Percentiles rank a stretch among this genome's conserved stretches.
Evolutionary conservation across 2,329 filamentous ascomycete species (phyloP).

Genomic region (Microdochium paspali): DNA sequence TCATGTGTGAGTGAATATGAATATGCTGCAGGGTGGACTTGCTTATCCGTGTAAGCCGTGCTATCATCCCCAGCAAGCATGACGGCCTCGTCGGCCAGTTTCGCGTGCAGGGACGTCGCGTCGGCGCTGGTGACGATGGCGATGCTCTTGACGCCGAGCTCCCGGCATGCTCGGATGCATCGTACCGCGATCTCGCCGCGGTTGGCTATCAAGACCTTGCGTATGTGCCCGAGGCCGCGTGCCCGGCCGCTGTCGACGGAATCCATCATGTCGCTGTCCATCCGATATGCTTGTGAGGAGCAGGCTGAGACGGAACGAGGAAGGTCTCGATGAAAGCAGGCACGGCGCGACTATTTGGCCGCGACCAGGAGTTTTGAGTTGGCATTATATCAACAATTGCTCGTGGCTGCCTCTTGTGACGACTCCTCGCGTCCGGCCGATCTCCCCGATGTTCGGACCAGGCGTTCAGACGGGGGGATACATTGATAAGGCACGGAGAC

Average conservation of each 20-base stretch:
- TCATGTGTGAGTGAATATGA: no score
- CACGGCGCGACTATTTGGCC: no score
- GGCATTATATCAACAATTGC: no score
- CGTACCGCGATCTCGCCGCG: slow-evolving; percentile 17
- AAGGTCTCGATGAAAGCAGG: no score
- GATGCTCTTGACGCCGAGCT: slow-evolving; percentile 7
- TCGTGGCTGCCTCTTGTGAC: no score
- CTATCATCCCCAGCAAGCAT: slow-evolving; percentile 8
- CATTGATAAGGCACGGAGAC: neutral
- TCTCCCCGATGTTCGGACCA: no score
- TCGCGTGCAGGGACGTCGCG: slow-evolving; percentile 9
- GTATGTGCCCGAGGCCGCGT: neutral
- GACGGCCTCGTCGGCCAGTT: slow-evolving; percentile 9
- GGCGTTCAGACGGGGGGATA: no score
- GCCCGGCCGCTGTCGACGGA: neutral
- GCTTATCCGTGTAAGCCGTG: slow-evolving; percentile 9
- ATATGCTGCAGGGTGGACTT: no score
- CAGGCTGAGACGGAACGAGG: no score
- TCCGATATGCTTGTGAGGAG: no score
- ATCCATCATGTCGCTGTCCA: neutral
- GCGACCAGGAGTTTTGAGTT: no score
- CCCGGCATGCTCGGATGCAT: slow-evolving; percentile 8
- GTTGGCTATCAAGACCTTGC: slow-evolving; percentile 11
- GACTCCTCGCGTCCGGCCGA: no score
- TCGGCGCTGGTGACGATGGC: slow-evolving; percentile 10